A percentile compares a stretch with the other conserved stretches of the same genome.
Evolutionary conservation across 2,329 filamentous ascomycete genomes (phyloP).

Genomic region (Aspergillus luchuensis): DNA sequence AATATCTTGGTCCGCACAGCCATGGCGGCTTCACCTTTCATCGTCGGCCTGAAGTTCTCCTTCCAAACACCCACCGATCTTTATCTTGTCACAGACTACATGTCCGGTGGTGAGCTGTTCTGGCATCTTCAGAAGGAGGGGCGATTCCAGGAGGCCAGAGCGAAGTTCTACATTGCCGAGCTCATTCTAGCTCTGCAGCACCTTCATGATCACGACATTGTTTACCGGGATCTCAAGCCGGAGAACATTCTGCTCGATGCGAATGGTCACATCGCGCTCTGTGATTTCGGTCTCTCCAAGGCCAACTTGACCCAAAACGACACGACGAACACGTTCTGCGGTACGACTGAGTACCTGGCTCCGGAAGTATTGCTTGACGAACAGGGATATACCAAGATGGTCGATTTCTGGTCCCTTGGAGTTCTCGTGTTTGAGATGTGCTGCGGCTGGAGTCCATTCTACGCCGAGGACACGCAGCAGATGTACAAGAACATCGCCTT

Average conservation of each 20-base stretch:
- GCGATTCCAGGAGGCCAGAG: slow-evolving; percentile 88
- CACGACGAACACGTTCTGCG: slow-evolving; percentile 98
- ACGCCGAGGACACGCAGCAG: slow-evolving; percentile 97
- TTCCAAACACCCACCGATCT: slow-evolving; percentile 97
- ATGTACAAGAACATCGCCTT: slow-evolving; percentile 99
- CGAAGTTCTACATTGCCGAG: slow-evolving; percentile 99
- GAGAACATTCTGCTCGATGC: slow-evolving; percentile 97
- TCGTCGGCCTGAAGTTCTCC: slow-evolving; percentile 96
- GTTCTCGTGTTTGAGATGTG: slow-evolving; percentile 99
- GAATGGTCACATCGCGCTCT: slow-evolving; percentile 95
- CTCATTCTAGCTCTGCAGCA: slow-evolving; percentile 94
- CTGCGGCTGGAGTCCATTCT: slow-evolving; percentile 98
- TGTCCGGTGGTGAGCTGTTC: slow-evolving; percentile 97
- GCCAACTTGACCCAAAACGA: slow-evolving; percentile 96
- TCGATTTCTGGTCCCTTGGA: slow-evolving; percentile 98
- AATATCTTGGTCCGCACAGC: slow-evolving; percentile 97
- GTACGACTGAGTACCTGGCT: slow-evolving; percentile 95
- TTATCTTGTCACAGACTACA: slow-evolving; percentile 98
- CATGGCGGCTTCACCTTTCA: slow-evolving; percentile 93
- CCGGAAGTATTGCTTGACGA: slow-evolving; percentile 95
- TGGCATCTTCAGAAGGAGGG: slow-evolving; percentile 99
- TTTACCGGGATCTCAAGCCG: slow-evolving; percentile 95
- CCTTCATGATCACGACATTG: slow-evolving; percentile 94
- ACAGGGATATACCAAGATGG: slow-evolving; percentile 98
- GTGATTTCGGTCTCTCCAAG: slow-evolving; percentile 96